Evolutionary conservation across 1,139 yeast species (phyloP), one percentile per base, ranked within the genome.

Genomic region (Geotrichum klebahnii): DNA sequence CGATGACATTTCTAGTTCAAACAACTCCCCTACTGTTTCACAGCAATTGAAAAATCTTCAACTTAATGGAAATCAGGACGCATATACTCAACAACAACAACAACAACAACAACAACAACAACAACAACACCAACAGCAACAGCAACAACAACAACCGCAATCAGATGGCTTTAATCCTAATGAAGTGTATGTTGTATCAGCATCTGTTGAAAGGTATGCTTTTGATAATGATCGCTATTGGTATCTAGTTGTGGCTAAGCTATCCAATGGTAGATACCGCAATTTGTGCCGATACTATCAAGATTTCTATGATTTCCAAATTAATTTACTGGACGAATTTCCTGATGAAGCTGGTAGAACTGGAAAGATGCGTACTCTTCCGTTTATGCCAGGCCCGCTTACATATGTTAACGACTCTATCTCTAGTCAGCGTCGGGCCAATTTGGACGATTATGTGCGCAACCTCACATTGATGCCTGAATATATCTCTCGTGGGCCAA

Each of bases 331-430:
- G 51, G 95, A 86, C 61, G 76, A 83, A 42, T 94, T 86, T 72
- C 97, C 97, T 2, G 81, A 76, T 56, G 98, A 92, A 67, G 96
- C 97, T 5, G 97, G 97, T 5, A 82, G 89, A 58, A 81, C 83
- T 44, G 87, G 84, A 65, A 79, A 80, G 57, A 76, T 75, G 41
- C 79, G 98, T 57, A 84, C 84, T 35, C 76, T 94, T 54, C 98
- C 99, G 3, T 88, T 85, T 56, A 90, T 94, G 64, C 98, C 98
- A 0, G 98, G 98, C 1, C 99, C 98, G 1, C 76, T 92, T 48
- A 84, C 95, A 43, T 86, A 86, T 64, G 96, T 92, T 47, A 89
- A 90, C 56, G 97, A 90, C 64, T 79, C 84, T 46, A 84, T 90
- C 50, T 85, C 96, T n/a, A 82, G 83, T 59, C 85, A 87, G 65